A percentile compares a stretch with the other conserved stretches of the same genome.
phyloP scores from a whole-genome alignment of 306 rosid species.

The Hippophae tibetana region DNA sequence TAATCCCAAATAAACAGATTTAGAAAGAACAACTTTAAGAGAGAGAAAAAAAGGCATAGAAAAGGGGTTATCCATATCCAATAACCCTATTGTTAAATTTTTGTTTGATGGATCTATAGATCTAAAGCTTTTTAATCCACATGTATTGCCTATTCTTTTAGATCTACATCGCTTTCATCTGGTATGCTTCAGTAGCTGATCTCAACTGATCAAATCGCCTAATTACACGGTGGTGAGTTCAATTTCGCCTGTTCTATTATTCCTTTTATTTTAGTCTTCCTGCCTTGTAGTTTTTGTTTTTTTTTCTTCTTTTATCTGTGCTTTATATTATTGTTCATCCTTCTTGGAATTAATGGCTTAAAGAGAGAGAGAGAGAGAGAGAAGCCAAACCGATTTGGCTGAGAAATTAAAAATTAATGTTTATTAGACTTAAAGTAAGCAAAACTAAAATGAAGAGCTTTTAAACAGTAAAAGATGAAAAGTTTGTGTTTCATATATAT shows the following conservation, averaged over 20 bases:
- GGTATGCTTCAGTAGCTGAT: slow-evolving; percentile 24
- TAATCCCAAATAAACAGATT: not conserved
- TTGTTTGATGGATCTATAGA: slow-evolving; percentile 66
- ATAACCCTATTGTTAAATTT: slow-evolving; percentile 41
- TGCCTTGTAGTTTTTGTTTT: not conserved
- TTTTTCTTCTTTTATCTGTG: slow-evolving; percentile 5
- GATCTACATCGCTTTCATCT: slow-evolving; percentile 48
- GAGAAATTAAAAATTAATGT: too few species aligned
- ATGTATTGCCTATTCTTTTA: slow-evolving; percentile 46
- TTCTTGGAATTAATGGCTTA: not conserved
- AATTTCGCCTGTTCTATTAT: slow-evolving; percentile 1
- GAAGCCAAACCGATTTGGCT: too few species aligned
- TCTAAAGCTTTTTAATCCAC: slow-evolving; percentile 52
- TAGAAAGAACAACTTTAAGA: not conserved
- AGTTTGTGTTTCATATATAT: too few species aligned
- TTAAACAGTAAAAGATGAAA: too few species aligned
- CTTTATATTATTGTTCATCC: slow-evolving; percentile 4
- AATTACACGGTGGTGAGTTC: slow-evolving; percentile 23
- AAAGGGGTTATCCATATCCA: slow-evolving; percentile 12
- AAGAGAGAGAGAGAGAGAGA: too few species aligned
- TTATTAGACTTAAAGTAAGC: too few species aligned
- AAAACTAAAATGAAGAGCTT: too few species aligned
- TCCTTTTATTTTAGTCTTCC: not conserved
- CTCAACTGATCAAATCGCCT: slow-evolving; percentile 26
- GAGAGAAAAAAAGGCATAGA: not conserved